A percentile compares a stretch with the other conserved stretches of the same genome.
These are phyloP conservation scores for Claviceps sorghi DNA, from an alignment of 2,329 filamentous ascomycete species.

Conservation along the genomic window DNA sequence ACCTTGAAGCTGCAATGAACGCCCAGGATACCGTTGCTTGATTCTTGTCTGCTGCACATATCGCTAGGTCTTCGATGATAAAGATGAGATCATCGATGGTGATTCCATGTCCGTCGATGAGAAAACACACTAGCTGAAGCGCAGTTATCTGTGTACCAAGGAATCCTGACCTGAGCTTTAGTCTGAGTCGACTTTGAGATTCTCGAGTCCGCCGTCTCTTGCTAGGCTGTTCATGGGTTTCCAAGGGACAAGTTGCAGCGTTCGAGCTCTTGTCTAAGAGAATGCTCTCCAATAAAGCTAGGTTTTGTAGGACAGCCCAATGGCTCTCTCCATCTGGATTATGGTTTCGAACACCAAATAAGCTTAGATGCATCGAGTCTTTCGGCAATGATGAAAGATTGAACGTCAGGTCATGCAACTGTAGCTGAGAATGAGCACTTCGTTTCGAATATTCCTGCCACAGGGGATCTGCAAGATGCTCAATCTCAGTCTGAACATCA, in stretches of 20 bases:
- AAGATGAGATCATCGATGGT: conserved; percentile 36
- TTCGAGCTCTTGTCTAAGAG: conserved; percentile 18
- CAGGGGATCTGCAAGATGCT: conserved; percentile 56
- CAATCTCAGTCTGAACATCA: conserved; percentile 33
- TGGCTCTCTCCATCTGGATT: conserved; percentile 41
- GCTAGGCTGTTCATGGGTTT: conserved; percentile 31
- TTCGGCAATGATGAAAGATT: conserved; percentile 26
- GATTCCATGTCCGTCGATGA: conserved; percentile 32
- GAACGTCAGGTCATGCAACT: conserved; percentile 62
- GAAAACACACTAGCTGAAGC: conserved; percentile 43
- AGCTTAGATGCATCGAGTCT: conserved; percentile 30
- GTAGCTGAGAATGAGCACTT: conserved; percentile 55
- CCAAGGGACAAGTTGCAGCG: conserved; percentile 11
- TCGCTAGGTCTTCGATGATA: conserved; percentile 42
- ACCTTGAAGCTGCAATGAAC: conserved; percentile 70
- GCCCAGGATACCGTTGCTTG: conserved; percentile 60
- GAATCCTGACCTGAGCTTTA: conserved; percentile 32
- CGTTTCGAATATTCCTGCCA: conserved; percentile 64
- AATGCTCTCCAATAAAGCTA: conserved; percentile 42
- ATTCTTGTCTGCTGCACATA: conserved; percentile 56
- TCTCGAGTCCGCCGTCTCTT: conserved; percentile 35
- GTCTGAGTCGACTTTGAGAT: conserved; percentile 30
- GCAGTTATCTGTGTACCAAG: conserved; percentile 32
- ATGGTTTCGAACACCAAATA: conserved; percentile 40
- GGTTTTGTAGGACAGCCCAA: conserved; percentile 44